A percentile compares a stretch with the other conserved stretches of the same genome.
These are phyloP conservation scores for Ustilago trichophora DNA, from an alignment of 1,284 basidiomycete species.

Conservation along the genomic window DNA sequence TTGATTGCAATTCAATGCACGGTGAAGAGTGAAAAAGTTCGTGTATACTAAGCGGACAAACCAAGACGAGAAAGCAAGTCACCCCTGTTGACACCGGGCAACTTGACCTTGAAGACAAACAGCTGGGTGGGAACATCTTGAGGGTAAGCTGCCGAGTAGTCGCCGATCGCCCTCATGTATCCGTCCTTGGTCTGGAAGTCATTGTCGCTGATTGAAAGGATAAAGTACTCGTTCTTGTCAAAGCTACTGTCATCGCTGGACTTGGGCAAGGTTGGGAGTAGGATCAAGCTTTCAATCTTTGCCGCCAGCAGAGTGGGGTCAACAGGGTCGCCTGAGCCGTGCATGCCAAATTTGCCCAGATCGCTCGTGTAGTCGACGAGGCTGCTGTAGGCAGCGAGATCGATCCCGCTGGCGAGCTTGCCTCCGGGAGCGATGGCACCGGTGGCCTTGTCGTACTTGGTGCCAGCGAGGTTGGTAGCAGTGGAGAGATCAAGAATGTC, in stretches of 20 bases:
- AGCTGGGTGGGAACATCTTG: constrained; percentile 72
- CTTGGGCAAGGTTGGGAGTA: constrained; percentile 72
- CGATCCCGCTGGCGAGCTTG: constrained; percentile 70
- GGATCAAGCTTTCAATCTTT: constrained; percentile 76
- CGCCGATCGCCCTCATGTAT: constrained; percentile 57
- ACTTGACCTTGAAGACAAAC: constrained; percentile 74
- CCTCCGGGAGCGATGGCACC: constrained; percentile 72
- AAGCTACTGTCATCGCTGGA: constrained; percentile 66
- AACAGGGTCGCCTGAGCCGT: constrained; percentile 64
- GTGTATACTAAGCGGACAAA: neutral
- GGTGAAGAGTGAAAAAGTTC: no score
- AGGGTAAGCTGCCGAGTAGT: constrained; percentile 51
- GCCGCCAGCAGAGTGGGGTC: constrained; percentile 72
- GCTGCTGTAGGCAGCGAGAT: constrained; percentile 70
- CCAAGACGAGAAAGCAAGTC: constrained; percentile 30
- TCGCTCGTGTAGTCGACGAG: constrained; percentile 71
- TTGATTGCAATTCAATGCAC: no score
- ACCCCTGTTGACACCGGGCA: constrained; percentile 69
- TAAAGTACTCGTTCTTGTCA: constrained; percentile 73
- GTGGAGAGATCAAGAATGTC: constrained; percentile 70
- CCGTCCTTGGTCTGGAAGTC: constrained; percentile 75
- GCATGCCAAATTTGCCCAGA: constrained; percentile 74
- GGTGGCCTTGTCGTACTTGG: constrained; percentile 72
- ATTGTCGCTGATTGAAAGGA: constrained; percentile 75
- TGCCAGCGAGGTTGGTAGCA: constrained; percentile 75